Percentiles rank a stretch among this genome's conserved stretches.
phyloP scores from a whole-genome alignment of 2,329 filamentous ascomycete species.

The Microsporum ferrugineum region DNA sequence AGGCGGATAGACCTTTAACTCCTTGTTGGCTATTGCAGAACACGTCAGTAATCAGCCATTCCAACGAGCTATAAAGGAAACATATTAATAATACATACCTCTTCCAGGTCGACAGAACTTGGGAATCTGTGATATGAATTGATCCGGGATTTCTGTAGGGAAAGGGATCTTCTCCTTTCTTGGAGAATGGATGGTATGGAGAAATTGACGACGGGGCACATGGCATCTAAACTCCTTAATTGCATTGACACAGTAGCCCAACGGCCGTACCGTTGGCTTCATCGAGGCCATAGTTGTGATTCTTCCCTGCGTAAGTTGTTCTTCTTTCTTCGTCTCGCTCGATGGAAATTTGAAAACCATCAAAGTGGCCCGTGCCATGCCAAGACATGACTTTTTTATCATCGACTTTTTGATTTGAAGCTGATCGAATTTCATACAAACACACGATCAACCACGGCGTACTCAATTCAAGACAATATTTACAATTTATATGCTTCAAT shows the following conservation, averaged over 20 bases:
- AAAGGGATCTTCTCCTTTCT: slow-evolving; percentile 31
- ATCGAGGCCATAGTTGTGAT: slow-evolving; percentile 45
- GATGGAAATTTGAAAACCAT: not conserved
- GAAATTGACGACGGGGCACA: slow-evolving; percentile 35
- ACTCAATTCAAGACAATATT: not conserved
- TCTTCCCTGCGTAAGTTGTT: not conserved
- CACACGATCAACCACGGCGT: not conserved
- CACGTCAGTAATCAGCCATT: slow-evolving; percentile 7
- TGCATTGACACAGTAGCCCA: slow-evolving; percentile 58
- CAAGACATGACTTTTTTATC: slow-evolving; percentile 8
- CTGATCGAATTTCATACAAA: not conserved
- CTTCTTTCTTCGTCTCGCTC: not conserved
- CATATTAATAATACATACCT: slow-evolving; percentile 20
- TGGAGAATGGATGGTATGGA: slow-evolving; percentile 40
- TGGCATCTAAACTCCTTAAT: slow-evolving; percentile 47
- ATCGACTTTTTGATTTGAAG: slow-evolving; percentile 16
- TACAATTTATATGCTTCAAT: not conserved
- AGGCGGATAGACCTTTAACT: slow-evolving; percentile 43
- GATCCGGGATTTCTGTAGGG: slow-evolving; percentile 31
- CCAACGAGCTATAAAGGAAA: not conserved
- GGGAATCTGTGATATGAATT: slow-evolving; percentile 35
- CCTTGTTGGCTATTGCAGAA: slow-evolving; percentile 30
- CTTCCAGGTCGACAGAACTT: slow-evolving; percentile 27
- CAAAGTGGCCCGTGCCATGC: slow-evolving; percentile 5
- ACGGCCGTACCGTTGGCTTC: slow-evolving; percentile 49